These are phyloP conservation scores for Omphalotus guepiniiformis DNA, from an alignment of 768 basidiomycete genomes.

Conservation along the genomic window DNA sequence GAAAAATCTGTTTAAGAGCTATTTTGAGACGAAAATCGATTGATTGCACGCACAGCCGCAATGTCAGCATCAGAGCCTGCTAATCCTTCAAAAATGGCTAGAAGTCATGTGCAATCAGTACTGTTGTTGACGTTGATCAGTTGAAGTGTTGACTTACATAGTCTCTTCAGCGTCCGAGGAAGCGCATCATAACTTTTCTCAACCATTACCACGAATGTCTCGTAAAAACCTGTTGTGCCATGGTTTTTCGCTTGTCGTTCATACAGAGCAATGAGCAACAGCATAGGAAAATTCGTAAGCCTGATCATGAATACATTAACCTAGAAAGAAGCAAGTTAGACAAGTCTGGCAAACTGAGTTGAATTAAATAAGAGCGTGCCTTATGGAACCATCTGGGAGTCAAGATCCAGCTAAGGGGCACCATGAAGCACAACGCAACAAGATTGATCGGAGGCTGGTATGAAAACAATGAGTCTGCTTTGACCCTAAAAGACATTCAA, in stretches of 20 bases:
- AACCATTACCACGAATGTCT: constrained; percentile 61
- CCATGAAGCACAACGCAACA: constrained; percentile 79
- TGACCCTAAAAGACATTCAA: constrained; percentile 47
- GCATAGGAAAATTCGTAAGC: constrained; percentile 78
- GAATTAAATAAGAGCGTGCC: constrained; percentile 33
- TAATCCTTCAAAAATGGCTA: constrained; percentile 78
- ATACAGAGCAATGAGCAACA: constrained; percentile 77
- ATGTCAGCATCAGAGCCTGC: constrained; percentile 73
- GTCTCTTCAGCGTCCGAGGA: constrained; percentile 68
- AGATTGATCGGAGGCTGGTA: constrained; percentile 95
- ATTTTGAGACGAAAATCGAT: not conserved
- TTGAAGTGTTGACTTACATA: constrained; percentile 50
- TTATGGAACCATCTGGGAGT: constrained; percentile 98
- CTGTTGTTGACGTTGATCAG: not conserved
- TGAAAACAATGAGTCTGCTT: constrained; percentile 88
- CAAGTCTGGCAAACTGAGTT: constrained; percentile 13
- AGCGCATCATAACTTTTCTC: constrained; percentile 73
- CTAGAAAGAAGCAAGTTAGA: constrained; percentile 31
- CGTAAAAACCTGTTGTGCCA: constrained; percentile 63
- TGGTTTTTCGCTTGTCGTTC: constrained; percentile 77
- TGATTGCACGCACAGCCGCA: constrained; percentile 65
- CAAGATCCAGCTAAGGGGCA: constrained; percentile 83
- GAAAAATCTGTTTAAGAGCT: constrained; percentile 1
- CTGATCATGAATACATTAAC: constrained; percentile 88
- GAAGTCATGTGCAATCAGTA: not conserved